A percentile compares a stretch with the other conserved stretches of the same genome.
Evolutionary conservation across 2,329 filamentous ascomycete genomes (phyloP).

Genomic region (Calonectria leucothoes): DNA sequence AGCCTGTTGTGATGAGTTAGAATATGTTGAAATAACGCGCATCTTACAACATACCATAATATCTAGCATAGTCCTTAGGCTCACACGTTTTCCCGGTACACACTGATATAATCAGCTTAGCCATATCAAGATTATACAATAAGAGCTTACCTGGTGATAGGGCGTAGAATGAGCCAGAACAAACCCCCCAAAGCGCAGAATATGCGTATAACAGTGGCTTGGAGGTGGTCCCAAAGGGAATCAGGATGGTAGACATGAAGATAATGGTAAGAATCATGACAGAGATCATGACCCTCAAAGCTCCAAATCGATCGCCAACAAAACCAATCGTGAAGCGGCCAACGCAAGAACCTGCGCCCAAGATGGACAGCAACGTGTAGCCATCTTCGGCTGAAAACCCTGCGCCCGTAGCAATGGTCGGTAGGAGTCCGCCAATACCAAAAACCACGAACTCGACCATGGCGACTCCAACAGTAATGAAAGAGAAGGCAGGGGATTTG

Average conservation of each 20-base stretch:
- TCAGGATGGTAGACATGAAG: conserved; percentile 52
- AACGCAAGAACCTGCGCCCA: conserved; percentile 54
- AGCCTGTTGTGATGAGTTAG: conserved; percentile 42
- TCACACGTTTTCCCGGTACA: conserved; percentile 57
- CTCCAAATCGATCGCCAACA: conserved; percentile 52
- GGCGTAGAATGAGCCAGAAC: conserved; percentile 56
- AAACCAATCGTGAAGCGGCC: conserved; percentile 55
- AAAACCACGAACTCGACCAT: conserved; percentile 60
- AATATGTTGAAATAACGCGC: too few species aligned
- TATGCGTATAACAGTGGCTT: conserved; percentile 54
- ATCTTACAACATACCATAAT: conserved; percentile 39
- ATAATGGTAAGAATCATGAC: conserved; percentile 45
- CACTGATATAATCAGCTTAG: conserved; percentile 35
- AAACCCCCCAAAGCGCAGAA: conserved; percentile 58
- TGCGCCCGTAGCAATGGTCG: conserved; percentile 51
- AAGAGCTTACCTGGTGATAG: conserved; percentile 43
- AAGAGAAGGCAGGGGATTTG: conserved; percentile 48
- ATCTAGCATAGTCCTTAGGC: conserved; percentile 57
- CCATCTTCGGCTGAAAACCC: conserved; percentile 48
- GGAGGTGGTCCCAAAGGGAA: conserved; percentile 53
- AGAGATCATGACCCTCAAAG: conserved; percentile 50
- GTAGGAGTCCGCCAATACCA: conserved; percentile 55
- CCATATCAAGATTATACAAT: accelerated
- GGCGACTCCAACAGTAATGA: conserved; percentile 53
- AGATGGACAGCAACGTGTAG: conserved; percentile 54